Base-by-base conservation (phyloP, 805 yeast species). In the Wickerhamiella nectarea region DNA sequence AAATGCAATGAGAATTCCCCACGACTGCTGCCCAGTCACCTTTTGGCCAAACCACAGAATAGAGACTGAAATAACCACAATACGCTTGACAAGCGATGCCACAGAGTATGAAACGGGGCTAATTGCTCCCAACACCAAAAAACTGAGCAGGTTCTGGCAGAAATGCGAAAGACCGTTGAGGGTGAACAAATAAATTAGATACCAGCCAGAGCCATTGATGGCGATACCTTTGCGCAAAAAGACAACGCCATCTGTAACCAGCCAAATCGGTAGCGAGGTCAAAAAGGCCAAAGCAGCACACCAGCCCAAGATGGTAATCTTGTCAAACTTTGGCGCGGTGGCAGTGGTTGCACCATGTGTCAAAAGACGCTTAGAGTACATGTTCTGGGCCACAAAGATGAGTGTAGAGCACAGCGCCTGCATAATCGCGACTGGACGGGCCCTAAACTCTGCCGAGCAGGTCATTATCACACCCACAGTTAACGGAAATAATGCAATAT, bases 81-180 rank as follows among this genome's bases (percentile, higher is more conserved):
- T 80, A 54, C 94, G 75, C 63, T 86, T 86, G 74, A 86, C 72
- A 73, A 86, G 72, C 35, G 83, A 76, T 2, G 95, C 94, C 46
- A 86, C 78, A 1, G 93, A 80, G 61, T 84, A 86, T 2, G 91
- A 75, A 10, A 86, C 77, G 0, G 95, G 83, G 2, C 94, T 81
- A 5, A 86, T 70, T 56, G 78, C 72, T 17, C 94, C 91, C 36
- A 86, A 63, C 25, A 86, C 66, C 62, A 81, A 84, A 60, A 82
- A 83, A 12, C 94, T 85, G 33, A 86, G 67, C 57, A 85, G 64
- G 34, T 87, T 79, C 62, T 86, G 95, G 31, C 74, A 56, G 52
- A 82, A 86, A 61, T 84, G 94, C 12, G 82, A 75, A 12, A 78
- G 53, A 3, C 94, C 91, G 57, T 83, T 81, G 3, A 78, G 52